Evolutionary conservation across 2,329 filamentous ascomycete species (phyloP).

Genomic region (Talaromyces pinophilus): DNA sequence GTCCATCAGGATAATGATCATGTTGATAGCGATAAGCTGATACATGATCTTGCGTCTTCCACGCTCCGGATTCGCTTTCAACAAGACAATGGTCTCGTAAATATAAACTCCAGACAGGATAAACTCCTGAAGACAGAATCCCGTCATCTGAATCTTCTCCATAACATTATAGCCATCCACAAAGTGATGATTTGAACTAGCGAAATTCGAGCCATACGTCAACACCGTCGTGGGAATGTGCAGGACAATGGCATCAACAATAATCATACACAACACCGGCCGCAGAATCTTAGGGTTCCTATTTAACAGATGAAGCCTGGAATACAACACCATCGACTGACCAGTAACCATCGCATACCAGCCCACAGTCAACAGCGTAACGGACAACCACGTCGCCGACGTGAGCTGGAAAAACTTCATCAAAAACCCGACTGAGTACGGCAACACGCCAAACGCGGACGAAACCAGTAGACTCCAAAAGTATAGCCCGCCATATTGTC

Average conservation of each 20-base stretch:
- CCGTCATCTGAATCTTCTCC: constrained; percentile 59
- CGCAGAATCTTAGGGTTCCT: constrained; percentile 42
- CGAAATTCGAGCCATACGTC: constrained; percentile 48
- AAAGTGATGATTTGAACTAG: constrained; percentile 28
- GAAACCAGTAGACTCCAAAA: constrained; percentile 54
- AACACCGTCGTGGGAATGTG: constrained; percentile 51
- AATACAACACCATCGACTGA: constrained; percentile 53
- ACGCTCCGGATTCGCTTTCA: constrained; percentile 48
- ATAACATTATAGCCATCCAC: constrained; percentile 47
- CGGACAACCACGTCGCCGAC: constrained; percentile 39
- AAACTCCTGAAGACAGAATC: constrained; percentile 59
- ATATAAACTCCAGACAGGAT: constrained; percentile 58
- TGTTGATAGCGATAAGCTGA: constrained; percentile 53
- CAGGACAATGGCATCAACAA: constrained; percentile 46
- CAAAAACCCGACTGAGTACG: constrained; percentile 51
- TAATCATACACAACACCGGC: constrained; percentile 50
- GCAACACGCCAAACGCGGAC: constrained; percentile 46
- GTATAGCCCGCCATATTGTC: constrained; percentile 49
- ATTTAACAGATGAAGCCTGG: constrained; percentile 52
- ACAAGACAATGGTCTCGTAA: constrained; percentile 54
- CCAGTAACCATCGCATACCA: constrained; percentile 54
- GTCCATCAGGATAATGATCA: constrained; percentile 51
- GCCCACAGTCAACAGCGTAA: constrained; percentile 48
- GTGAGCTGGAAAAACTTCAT: constrained; percentile 50
- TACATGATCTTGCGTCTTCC: constrained; percentile 50